Evolutionary conservation across 352 stramenopile genomes (phyloP).

Genomic region (Blastocystis sp.): DNA sequence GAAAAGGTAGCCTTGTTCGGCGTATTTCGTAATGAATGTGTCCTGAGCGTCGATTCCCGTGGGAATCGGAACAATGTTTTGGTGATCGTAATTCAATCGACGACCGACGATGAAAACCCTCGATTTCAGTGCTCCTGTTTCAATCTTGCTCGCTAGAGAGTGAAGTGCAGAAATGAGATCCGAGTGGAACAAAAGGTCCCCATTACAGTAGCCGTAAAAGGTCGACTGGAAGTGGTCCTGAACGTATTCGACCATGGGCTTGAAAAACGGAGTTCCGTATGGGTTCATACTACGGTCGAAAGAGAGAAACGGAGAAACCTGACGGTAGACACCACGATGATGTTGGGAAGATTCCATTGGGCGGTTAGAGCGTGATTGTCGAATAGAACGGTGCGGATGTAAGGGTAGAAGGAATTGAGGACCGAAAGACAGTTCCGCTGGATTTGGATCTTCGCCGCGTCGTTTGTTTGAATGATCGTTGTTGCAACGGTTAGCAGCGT

Average conservation of each 20-base stretch:
- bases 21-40: neutral
- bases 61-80: neutral
- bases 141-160: neutral
- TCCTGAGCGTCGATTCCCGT: neutral
- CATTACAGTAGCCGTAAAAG: slow-evolving; percentile 57
- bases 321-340: neutral
- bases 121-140: neutral
- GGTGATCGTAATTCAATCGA: slow-evolving; percentile 12
- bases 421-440: neutral
- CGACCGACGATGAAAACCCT: slow-evolving; percentile 32
- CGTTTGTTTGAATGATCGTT: neutral
- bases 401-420: slow-evolving; percentile 38
- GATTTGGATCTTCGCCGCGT: neutral
- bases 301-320: neutral
- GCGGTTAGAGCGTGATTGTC: neutral
- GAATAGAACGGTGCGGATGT: slow-evolving; percentile 3
- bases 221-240: neutral
- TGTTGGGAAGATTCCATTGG: neutral
- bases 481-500: slow-evolving; percentile 19
- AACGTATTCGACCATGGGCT: slow-evolving; percentile 38
- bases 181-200: slow-evolving; percentile 48
- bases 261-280: slow-evolving; percentile 54
- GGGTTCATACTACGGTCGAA: slow-evolving; percentile 2
- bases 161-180: neutral
- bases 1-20: neutral